Evolutionary conservation across 805 yeast species (phyloP).

Genomic region (Candida gorgasii): DNA sequence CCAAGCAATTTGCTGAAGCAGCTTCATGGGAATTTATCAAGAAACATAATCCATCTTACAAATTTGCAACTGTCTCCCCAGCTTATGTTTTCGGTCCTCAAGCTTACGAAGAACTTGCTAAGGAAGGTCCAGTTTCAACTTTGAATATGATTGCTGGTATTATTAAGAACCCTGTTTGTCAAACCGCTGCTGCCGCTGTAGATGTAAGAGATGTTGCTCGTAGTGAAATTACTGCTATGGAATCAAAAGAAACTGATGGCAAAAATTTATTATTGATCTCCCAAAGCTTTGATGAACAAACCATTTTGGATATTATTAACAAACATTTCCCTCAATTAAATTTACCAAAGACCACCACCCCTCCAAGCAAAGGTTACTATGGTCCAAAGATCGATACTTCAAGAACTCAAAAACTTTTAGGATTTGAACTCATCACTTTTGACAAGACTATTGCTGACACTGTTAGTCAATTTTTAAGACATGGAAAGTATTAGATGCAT

Average conservation of each 20-base stretch:
- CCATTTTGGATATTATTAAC: slow-evolving; percentile 22
- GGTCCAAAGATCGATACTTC: slow-evolving; percentile 2
- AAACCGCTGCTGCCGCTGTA: slow-evolving; percentile 19
- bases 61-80: slow-evolving; percentile 44
- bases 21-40: slow-evolving; percentile 56
- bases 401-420: slow-evolving; percentile 5
- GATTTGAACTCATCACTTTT: slow-evolving; percentile 29
- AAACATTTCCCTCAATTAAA: slow-evolving; percentile 24
- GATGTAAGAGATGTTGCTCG: slow-evolving; percentile 67
- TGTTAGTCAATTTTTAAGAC: slow-evolving; percentile 26
- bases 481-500: too few species aligned
- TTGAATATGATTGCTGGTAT: slow-evolving; percentile 30
- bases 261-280: too few species aligned
- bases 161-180: slow-evolving; percentile 22
- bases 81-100: slow-evolving; percentile 54
- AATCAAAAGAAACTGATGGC: too few species aligned
- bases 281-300: slow-evolving; percentile 18
- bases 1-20: slow-evolving; percentile 58
- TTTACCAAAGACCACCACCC: slow-evolving; percentile 23
- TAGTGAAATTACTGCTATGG: slow-evolving; percentile 55
- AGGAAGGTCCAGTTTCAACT: too few species aligned
- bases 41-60: slow-evolving; percentile 30
- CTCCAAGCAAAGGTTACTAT: too few species aligned
- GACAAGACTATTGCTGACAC: slow-evolving; percentile 40
- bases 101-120: slow-evolving; percentile 35